Evolutionary conservation across 2,329 filamentous ascomycete genomes (phyloP), one percentile per base, ranked within the genome.

Genomic region (Colletotrichum filicis): DNA sequence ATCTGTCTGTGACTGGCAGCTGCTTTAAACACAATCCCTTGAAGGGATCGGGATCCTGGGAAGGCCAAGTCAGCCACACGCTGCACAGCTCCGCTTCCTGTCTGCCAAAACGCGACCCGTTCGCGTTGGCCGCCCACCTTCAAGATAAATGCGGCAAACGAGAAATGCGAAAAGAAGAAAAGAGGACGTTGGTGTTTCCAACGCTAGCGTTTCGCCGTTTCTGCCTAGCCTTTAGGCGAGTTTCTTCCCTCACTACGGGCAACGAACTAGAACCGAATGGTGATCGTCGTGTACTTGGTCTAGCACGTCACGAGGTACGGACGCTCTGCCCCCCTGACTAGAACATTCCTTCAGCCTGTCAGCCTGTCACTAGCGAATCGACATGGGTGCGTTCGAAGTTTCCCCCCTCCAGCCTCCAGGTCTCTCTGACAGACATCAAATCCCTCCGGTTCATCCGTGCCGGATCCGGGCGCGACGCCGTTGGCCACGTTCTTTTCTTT

Each of bases 181-280:
- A n/a, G 24, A 42, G 22, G 30, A 52, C 37, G 32, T 46, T 35
- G 26, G 26, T n/a, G 22, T 32, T 22, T 30, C 35, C 24, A 53
- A 56, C 46, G 37, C 66, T 53, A 73, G 66, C 56, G 70, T 73
- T 70, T 73, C 66, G 66, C 19, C 19, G 42, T 5, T 57, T 7
- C 16, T 19, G 14, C 16, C 37, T 42, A 42, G 37, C 14, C 49
- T 53, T 55, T 60, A 49, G 60, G 32, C 22, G 22, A 61, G 26
- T 52, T 64, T 32, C 22, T 19, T 26, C 53, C 30, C 35, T 28
- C n/a, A n/a, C 12, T 35, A 49, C 42, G 42, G 1, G 42, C 42
- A 30, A 12, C 49, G 30, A 28, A 12, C 55, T n/a, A 64, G 42
- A 69, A 64, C 55, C 64, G 55, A 24, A 16, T 66, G 26, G 66